Evolutionary conservation across 1,284 basidiomycete species (phyloP), one percentile per base, ranked within the genome.

Genomic region (Rhodotorula sp.): DNA sequence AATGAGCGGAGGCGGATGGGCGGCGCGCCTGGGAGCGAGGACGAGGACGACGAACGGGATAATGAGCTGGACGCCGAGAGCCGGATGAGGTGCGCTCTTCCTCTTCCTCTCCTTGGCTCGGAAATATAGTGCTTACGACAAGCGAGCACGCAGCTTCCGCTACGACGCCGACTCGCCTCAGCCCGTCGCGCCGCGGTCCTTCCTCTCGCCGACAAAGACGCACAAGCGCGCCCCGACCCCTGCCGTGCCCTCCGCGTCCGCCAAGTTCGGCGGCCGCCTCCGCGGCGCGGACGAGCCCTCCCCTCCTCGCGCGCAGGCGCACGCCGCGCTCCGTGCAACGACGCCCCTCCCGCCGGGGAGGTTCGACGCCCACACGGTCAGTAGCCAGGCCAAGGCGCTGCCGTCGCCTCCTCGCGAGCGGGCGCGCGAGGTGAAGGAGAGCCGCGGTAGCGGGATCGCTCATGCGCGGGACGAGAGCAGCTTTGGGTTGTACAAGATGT

Each of bases 101-200:
- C 32, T 44, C 13, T 6, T 29, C 7, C 3, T 27, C 32, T 13
- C 8, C 41, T 1, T 46, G 7, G 15, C 21, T 21, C 10, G 21
- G 19, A 53, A n/a, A 22, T 2, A 21, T 15, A 39, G 12, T 32
- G 19, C 21, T 29, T 6, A 25, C 25, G 22, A 13, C n/a, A 25
- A 12, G 6, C n/a, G 7, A 9, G 19, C 2, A 3, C 4, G 5
- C 54, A 76, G 75, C 61, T 77, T 77, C 69, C 63, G 63, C 34
- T 77, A 77, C 67, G 73, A 75, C 29, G 61, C 61, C 17, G 75
- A 77, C 44, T 71, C 71, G 13, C 69, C 73, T 3, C 61, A 68
- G 34, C 75, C 73, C 7, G 22, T 53, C 25, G 44, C 46, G 15
- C 63, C 32, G 8, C 50, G 44, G 39, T 27, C 53, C 15, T 55